These are phyloP conservation scores for Prunus fruticosa DNA, from an alignment of 306 rosid species.

Conservation along the genomic window DNA sequence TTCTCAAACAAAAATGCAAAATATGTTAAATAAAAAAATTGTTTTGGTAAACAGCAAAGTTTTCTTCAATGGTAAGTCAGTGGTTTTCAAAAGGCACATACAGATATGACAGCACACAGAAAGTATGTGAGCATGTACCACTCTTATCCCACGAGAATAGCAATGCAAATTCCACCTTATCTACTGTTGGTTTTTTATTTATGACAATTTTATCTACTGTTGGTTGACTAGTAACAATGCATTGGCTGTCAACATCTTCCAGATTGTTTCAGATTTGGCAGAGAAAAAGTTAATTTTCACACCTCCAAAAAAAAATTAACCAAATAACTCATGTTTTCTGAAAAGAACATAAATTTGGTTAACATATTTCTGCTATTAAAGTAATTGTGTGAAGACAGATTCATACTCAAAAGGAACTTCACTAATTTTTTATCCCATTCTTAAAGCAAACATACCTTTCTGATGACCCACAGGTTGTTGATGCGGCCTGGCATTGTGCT, in stretches of 20 bases:
- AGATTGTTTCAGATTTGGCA: not conserved
- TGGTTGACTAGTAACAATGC: not conserved
- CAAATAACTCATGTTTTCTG: not conserved
- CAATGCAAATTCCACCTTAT: not conserved
- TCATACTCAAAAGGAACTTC: not conserved
- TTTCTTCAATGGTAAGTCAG: not conserved
- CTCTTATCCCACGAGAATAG: not conserved
- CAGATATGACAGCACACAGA: not conserved
- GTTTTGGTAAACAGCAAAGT: not conserved
- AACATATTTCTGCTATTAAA: not conserved
- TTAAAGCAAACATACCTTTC: slow-evolving; percentile 59
- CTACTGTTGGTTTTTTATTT: not conserved
- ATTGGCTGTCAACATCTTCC: not conserved
- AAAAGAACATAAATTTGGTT: not conserved
- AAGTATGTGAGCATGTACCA: not conserved
- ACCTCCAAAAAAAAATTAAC: not conserved
- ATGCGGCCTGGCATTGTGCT: slow-evolving; percentile 58
- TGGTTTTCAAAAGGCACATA: not conserved
- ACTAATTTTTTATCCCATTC: not conserved
- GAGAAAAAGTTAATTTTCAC: not conserved
- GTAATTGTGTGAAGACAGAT: not conserved
- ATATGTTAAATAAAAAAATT: not conserved
- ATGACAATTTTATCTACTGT: not conserved
- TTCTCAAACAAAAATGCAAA: slow-evolving; percentile 1
- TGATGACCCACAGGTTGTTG: slow-evolving; percentile 78